Percentiles rank a stretch among this genome's conserved stretches.
These are phyloP conservation scores for Solanum bulbocastanum DNA, from an alignment of 257 asterid species.

Conservation along the genomic window DNA sequence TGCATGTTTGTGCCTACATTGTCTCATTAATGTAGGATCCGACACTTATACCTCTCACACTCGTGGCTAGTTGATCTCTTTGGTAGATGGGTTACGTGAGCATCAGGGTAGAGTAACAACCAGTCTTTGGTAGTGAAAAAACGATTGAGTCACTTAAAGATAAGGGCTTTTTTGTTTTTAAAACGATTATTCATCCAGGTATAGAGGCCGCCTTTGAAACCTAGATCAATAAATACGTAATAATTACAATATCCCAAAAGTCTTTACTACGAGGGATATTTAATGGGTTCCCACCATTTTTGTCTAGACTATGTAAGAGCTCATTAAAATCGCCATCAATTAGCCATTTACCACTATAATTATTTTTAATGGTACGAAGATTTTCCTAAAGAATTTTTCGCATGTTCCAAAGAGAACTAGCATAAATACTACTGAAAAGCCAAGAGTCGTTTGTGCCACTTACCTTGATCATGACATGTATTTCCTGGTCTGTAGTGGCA, in stretches of 20 bases:
- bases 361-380: background rate
- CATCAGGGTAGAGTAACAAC: background rate
- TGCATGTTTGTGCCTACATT: too few species aligned
- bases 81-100: background rate
- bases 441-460: background rate
- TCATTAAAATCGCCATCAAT: background rate
- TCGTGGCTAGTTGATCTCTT: too few species aligned
- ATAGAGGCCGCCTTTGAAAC: background rate
- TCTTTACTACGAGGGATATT: background rate
- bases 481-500: too few species aligned
- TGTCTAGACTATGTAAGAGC: too few species aligned
- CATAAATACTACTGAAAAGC: background rate
- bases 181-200: background rate
- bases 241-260: background rate
- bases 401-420: background rate
- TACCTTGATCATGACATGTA: background rate
- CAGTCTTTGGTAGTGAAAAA: background rate
- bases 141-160: background rate
- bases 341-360: background rate
- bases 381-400: too few species aligned
- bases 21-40: too few species aligned
- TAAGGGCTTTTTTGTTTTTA: background rate
- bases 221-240: background rate
- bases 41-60: too few species aligned
- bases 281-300: background rate